Base-by-base conservation (phyloP, 495 filamentous ascomycete genomes). In the Oleoguttula mirabilis region DNA sequence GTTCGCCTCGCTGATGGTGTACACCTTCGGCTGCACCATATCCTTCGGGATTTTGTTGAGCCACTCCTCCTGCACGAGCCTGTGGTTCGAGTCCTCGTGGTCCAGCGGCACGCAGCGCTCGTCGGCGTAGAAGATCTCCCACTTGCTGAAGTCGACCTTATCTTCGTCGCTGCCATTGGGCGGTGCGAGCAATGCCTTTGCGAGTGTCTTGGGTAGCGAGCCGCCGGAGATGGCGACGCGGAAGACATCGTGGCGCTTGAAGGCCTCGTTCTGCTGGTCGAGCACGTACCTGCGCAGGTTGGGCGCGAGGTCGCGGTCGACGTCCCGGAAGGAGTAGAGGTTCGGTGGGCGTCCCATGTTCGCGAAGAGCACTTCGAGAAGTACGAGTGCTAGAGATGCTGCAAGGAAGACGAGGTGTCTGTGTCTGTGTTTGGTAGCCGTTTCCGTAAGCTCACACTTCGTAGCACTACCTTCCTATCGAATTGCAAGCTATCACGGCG, bases 41-140 rank as follows among this genome's bases (percentile, higher is more conserved):
- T 70, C 68, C 14, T 65, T 55, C 8, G 88, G 84, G 39, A 96
- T 80, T 65, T 93, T 88, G 67, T 81, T 75, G 36, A 98, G 70
- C 27, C 96, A 67, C 59, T 94, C 84, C 20, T 75, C 70, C 66
- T 94, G 88, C 47, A 98, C 60, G 6, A 94, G 74, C 32, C 65
- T 74, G 64, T 95, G 94, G 66, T 96, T 98, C 67, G 86, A 94
- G 66, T 98, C 92, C 33, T 71, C 68, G 63, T 96, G 78, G 59
- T 88, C 76, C 52, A 95, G 79, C 8, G 92, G 84, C 21, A 98
- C 92, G 21, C 80, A 80, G 51, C 90, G 84, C 72, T 98, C 90
- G 54, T 98, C 90, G 49, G 88, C 88, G 64, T 94, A 96, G 73
- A 95, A 98, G 58, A 98, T 82, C 52, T 96, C 81, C 90, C 90